Evolutionary conservation across 352 stramenopile species (phyloP).

Genomic region (Pythium sp.): DNA sequence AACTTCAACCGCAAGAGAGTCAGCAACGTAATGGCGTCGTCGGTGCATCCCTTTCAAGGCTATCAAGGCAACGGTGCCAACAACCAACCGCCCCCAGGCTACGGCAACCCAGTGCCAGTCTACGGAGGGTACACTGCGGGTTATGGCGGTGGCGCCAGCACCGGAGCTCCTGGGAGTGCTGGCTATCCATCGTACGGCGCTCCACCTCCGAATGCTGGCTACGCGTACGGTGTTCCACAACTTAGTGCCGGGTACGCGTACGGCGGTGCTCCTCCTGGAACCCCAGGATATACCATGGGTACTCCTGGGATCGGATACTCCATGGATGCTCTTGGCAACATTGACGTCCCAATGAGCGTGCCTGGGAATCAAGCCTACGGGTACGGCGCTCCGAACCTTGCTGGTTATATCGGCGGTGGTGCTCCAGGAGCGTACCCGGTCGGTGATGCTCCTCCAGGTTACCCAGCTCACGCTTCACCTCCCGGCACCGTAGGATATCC

Average conservation of each 20-base stretch:
- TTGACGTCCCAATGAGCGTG: not conserved
- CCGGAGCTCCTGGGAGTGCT: not conserved
- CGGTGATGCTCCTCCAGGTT: not conserved
- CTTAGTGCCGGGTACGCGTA: not conserved
- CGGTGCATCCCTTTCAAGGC: slow-evolving; percentile 9
- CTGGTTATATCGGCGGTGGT: not conserved
- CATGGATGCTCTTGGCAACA: not conserved
- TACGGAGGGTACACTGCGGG: not conserved
- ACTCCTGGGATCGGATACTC: not conserved
- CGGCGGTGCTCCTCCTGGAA: not conserved
- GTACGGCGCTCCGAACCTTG: not conserved
- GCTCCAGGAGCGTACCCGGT: not conserved
- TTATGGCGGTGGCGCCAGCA: not conserved
- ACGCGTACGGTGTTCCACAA: not conserved
- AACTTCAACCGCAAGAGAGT: not conserved
- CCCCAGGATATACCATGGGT: not conserved
- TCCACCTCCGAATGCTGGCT: not conserved
- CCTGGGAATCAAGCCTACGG: not conserved
- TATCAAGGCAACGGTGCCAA: not conserved
- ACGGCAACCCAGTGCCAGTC: not conserved
- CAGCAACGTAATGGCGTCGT: slow-evolving; percentile 1
- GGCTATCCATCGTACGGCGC: not conserved
- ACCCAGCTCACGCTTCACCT: not conserved
- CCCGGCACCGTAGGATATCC: not conserved
- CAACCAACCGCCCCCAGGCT: not conserved